Conservation (phyloP, 2,329 filamentous ascomycete genomes). For the Thielaviopsis euricoi region DNA sequence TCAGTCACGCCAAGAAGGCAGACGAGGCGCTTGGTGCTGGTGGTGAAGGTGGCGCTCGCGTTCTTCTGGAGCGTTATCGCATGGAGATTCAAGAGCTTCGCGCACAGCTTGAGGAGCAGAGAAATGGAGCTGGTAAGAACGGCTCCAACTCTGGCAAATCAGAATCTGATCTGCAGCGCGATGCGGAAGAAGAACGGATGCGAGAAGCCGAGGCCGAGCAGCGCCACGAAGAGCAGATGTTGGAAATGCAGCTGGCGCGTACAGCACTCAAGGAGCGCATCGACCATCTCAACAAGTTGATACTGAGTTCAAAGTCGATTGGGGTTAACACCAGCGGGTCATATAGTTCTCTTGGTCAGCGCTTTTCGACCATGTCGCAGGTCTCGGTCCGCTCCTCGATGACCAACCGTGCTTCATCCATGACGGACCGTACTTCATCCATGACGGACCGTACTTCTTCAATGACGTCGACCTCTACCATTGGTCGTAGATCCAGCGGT, state of each 20-base stretch:
- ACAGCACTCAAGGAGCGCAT: conserved; percentile 95
- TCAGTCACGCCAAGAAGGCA: conserved; percentile 89
- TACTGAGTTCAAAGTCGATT: conserved; percentile 86
- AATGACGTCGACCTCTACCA: conserved; percentile 46
- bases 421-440: conserved; percentile 27
- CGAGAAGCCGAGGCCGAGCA: conserved; percentile 67
- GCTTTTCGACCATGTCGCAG: conserved; percentile 45
- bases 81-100: conserved; percentile 79
- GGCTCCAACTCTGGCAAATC: conserved; percentile 18
- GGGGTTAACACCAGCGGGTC: conserved; percentile 73
- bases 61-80: conserved; percentile 80
- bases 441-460: conserved; percentile 49
- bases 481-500: conserved; percentile 35
- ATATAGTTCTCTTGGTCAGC: conserved; percentile 49
- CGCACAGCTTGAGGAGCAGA: conserved; percentile 67
- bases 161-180: conserved; percentile 38
- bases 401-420: conserved; percentile 50
- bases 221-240: conserved; percentile 89
- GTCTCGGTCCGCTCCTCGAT: conserved; percentile 50
- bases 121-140: conserved; percentile 46
- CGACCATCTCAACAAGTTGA: conserved; percentile 87
- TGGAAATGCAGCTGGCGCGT: conserved; percentile 93
- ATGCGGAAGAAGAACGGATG: conserved; percentile 55
- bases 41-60: conserved; percentile 72
- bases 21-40: conserved; percentile 71